Evolutionary conservation across 306 rosid genomes (phyloP).

Genomic region (Luffa acutangula): DNA sequence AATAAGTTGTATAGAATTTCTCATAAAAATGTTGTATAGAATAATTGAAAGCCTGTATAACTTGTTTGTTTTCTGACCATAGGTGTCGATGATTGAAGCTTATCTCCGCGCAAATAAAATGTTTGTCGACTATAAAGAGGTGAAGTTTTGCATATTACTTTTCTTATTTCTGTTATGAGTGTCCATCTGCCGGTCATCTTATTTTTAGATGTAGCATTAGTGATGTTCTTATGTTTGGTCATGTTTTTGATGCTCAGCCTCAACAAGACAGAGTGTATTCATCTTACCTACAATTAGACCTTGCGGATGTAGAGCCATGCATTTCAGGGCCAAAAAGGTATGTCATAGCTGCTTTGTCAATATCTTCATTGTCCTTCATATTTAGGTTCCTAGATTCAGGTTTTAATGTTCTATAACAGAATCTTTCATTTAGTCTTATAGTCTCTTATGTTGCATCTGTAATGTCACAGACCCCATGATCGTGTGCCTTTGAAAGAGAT

Average conservation of each 20-base stretch:
- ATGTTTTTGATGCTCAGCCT: constrained; percentile 39
- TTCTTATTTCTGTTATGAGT: neutral
- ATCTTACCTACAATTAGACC: constrained; percentile 77
- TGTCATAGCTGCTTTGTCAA: constrained; percentile 1
- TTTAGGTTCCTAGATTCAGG: constrained; percentile 4
- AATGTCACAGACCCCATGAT: constrained; percentile 64
- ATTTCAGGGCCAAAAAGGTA: constrained; percentile 96
- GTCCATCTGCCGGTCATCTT: neutral
- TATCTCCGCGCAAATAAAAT: constrained; percentile 84
- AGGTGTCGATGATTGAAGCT: constrained; percentile 92
- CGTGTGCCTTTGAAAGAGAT: constrained; percentile 78
- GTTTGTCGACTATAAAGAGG: constrained; percentile 94
- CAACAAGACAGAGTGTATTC: constrained; percentile 87
- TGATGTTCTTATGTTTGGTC: constrained; percentile 1
- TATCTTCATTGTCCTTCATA: neutral
- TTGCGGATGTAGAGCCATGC: constrained; percentile 74
- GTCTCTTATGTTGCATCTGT: neutral
- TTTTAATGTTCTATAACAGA: neutral
- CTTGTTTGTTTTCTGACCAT: constrained; percentile 19
- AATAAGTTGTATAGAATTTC: neutral
- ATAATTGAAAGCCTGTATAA: neutral
- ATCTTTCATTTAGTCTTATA: neutral
- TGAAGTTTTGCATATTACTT: constrained; percentile 9
- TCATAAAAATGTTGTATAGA: neutral
- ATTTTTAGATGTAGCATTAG: neutral